Evolutionary conservation across 345 rosid genomes (phyloP), one percentile per base, ranked within the genome.

Genomic region (Murraya koenigii): DNA sequence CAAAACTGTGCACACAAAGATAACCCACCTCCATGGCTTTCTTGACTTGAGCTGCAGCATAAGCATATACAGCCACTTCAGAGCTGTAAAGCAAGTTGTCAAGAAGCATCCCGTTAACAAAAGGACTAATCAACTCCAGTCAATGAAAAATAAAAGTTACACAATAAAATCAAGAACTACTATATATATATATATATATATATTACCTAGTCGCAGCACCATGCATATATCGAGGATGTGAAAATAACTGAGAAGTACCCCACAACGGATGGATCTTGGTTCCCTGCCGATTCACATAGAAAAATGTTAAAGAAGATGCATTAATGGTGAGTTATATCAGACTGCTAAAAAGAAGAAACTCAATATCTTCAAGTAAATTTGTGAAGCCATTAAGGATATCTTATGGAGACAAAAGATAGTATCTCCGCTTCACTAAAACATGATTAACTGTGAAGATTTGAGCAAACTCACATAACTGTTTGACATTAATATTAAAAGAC

Each of bases 1-100:
- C 10, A 38, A 38, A 47, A 32, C 26, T 15, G 61, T 35, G 60
- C 47, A 23, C 44, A 52, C 36, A 73, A 73, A 1, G 36, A 62
- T 54, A 54, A 76, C 86, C 55, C 54, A 92, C 99, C 90, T 96
- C 98, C 79, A 94, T 91, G 54, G 98, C 97, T 62, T 96, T 96
- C 89, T 94, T 96, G 76, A 96, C 99, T 85, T 96, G 99, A 55
- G 98, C 98, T 59, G 99, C 98, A 84, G 93, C 95, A 84, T 91
- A 94, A 73, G 95, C 98, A 84, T 92, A 96, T 19, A 92, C 98
- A 38, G 85, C 97, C 58, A 92, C 75, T 79, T 96, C 97, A 72
- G 99, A 84, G 82, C 99, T 92, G 84, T 13, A 75, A 65, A 76
- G 25, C 26, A 74, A 80, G 61, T 49, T 54, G 68, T 49, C 69